phyloP scores from a whole-genome alignment of 78 protist genomes.

The Acrasis kona region DNA sequence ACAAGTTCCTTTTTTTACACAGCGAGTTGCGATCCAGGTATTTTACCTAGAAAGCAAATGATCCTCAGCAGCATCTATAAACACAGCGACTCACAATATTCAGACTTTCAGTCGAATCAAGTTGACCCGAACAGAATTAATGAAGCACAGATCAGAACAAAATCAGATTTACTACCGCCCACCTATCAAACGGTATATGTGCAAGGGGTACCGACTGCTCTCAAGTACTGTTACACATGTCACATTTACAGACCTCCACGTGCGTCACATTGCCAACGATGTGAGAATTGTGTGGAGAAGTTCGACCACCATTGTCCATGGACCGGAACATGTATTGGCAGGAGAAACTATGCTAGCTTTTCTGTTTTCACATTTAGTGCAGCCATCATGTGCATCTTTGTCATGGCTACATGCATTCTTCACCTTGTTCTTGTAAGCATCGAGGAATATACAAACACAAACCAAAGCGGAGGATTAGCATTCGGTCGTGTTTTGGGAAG shows the following conservation, averaged over 20 bases:
- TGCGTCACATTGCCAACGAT: slow-evolving; percentile 49
- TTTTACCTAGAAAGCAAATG: too few relatives aligned
- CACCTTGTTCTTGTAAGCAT: neutral
- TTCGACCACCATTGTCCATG: slow-evolving; percentile 67
- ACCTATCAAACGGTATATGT: too few relatives aligned
- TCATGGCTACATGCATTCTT: neutral
- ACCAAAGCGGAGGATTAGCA: neutral
- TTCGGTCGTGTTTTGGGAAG: neutral
- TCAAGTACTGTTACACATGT: slow-evolving; percentile 44
- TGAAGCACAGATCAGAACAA: too few relatives aligned
- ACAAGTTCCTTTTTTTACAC: too few relatives aligned
- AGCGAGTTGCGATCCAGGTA: too few relatives aligned
- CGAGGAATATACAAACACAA: neutral
- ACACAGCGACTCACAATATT: too few relatives aligned
- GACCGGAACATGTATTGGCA: slow-evolving; percentile 56
- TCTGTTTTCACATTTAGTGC: neutral
- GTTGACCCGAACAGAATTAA: too few relatives aligned
- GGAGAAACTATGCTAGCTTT: slow-evolving; percentile 40
- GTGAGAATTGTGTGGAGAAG: slow-evolving; percentile 8
- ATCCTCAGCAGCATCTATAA: too few relatives aligned
- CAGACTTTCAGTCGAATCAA: too few relatives aligned
- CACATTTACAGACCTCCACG: slow-evolving; percentile 56
- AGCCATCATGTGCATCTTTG: neutral
- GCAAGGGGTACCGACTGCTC: too few relatives aligned
- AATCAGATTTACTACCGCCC: too few relatives aligned